Percentiles rank a stretch among this genome's conserved stretches.
Evolutionary conservation across 1,139 yeast genomes (phyloP).

Genomic region (Nakaseomyces glabratus): DNA sequence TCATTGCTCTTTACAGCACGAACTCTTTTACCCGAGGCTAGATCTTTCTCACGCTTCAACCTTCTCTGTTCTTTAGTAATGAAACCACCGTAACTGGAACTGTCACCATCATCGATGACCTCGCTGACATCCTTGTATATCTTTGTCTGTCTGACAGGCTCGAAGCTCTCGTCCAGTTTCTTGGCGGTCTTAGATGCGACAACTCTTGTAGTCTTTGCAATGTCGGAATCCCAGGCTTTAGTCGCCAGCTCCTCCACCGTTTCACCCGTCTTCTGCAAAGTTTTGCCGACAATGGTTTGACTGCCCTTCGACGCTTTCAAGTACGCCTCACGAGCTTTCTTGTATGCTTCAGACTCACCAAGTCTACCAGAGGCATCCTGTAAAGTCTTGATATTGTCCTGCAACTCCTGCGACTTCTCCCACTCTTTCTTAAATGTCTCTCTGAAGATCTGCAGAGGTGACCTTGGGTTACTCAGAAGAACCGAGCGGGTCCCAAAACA

Average conservation of each 20-base stretch:
- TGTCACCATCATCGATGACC: conserved; percentile 84
- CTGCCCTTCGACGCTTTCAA: conserved; percentile 68
- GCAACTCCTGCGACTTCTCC: conserved; percentile 81
- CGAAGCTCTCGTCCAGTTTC: conserved; percentile 69
- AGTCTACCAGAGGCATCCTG: conserved; percentile 95
- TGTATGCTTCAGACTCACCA: conserved; percentile 90
- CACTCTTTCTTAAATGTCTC: conserved; percentile 90
- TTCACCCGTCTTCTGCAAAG: conserved; percentile 84
- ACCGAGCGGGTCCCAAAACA: too few relatives aligned
- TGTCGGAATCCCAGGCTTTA: conserved; percentile 95
- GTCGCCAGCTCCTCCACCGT: conserved; percentile 84
- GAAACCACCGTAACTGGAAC: conserved; percentile 87
- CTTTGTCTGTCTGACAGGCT: conserved; percentile 87
- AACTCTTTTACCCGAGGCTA: conserved; percentile 51
- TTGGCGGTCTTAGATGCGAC: conserved; percentile 77
- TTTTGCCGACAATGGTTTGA: conserved; percentile 73
- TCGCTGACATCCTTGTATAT: conserved; percentile 83
- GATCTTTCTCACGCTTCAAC: conserved; percentile 59
- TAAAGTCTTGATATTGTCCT: conserved; percentile 85
- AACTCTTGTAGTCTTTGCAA: conserved; percentile 77
- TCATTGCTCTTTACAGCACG: conserved; percentile 68
- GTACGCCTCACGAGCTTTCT: conserved; percentile 87
- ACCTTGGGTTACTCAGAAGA: conserved; percentile 42
- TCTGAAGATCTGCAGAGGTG: conserved; percentile 87
- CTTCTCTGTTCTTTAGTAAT: conserved; percentile 79